Evolutionary conservation across 495 filamentous ascomycete species (phyloP), one percentile per base, ranked within the genome.

Genomic region (Amniculicola lignicola): DNA sequence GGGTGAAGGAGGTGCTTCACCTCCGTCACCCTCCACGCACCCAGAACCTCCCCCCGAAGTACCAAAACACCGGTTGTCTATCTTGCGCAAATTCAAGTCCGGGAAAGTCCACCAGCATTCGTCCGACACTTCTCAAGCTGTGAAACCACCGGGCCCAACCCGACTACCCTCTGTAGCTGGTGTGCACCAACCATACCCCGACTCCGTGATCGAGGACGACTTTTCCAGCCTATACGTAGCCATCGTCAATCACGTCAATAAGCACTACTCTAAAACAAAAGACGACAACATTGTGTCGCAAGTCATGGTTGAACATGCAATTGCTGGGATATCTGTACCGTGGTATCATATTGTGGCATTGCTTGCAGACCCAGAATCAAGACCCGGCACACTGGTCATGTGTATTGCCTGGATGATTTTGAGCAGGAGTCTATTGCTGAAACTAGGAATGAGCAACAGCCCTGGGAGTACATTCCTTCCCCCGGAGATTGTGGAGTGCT

Each of bases 401-500:
- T 57, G 54, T 15, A 51, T 57, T n/a, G 43, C 23, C 2, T 57
- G 33, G 36, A 58, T 47, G 2, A 41, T 58, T 9, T 25, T 43
- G 15, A 50, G 44, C 18, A 40, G 46, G 16, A 51, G 54, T 14
- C 28, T 58, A 15, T 18, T 58, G 27, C 23, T 58, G 4, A 58
- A 58, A 19, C 28, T 58, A 18, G 45, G 54, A 0, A 7, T 52
- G 14, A 52, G 55, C 27, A 43, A 40, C 27, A 52, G 48, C 28
- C 38, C 55, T 1, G 39, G 48, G 4, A 51, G 47, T 22, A 59
- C 55, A 4, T 59, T 52, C 29, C 28, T 59, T 1, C 48, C 48
- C 11, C 45, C 55, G 2, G 54, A 51, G 45, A 43, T 58, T n/a
- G 54, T 49, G 1, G 46, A 58, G 19, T 49, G 54, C 18, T 51